Evolutionary conservation across 257 asterid genomes (phyloP).

Genomic region (Solanum pinnatisectum): DNA sequence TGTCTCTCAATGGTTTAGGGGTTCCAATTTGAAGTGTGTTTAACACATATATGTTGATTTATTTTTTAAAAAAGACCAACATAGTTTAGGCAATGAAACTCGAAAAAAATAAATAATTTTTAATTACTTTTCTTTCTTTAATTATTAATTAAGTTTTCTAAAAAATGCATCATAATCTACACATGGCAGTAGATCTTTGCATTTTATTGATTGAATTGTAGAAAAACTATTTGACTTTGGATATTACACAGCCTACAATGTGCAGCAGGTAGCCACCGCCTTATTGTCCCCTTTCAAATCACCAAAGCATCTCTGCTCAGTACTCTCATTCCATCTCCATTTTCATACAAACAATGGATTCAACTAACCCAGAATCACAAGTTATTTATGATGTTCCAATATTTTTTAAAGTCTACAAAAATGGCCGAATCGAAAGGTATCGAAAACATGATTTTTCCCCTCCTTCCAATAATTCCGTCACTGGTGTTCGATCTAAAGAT

Average conservation of each 20-base stretch:
- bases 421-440: slow-evolving; percentile 41
- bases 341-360: not conserved
- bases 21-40: no score
- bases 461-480: slow-evolving; percentile 33
- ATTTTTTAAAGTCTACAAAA: not conserved
- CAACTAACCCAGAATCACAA: not conserved
- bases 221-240: no score
- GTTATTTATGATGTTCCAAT: not conserved
- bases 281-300: not conserved
- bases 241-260: not conserved
- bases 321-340: not conserved
- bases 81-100: no score
- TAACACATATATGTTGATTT: no score
- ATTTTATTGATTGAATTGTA: no score
- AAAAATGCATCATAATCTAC: not conserved
- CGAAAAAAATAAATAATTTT: no score
- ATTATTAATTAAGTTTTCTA: no score
- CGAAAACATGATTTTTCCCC: slow-evolving; percentile 13
- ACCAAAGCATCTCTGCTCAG: not conserved
- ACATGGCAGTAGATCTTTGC: not conserved
- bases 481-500: slow-evolving; percentile 45
- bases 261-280: not conserved
- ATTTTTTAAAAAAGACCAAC: no score
- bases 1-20: no score
- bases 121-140: no score